phyloP scores from a whole-genome alignment of 2,329 filamentous ascomycete genomes.

The Curvularia lunata region DNA sequence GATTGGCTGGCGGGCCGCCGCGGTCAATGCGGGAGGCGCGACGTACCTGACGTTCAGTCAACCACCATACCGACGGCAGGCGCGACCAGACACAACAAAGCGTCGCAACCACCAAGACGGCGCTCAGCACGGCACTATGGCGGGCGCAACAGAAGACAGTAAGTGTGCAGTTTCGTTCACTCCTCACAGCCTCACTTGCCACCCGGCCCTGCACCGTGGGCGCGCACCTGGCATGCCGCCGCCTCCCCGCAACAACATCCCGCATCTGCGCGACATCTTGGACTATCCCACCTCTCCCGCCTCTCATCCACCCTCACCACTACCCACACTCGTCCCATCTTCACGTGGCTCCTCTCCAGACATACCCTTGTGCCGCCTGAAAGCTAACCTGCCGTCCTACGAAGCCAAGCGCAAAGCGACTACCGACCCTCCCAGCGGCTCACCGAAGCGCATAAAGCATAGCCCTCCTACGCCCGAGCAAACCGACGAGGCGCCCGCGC shows the following conservation, averaged over 20 bases:
- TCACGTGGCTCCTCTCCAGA: constrained; percentile 13
- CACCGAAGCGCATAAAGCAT: constrained; percentile 64
- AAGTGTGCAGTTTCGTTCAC: constrained; percentile 22
- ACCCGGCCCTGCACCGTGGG: neutral
- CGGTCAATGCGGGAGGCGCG: constrained; percentile 25
- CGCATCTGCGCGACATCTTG: constrained; percentile 23
- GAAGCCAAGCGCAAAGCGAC: constrained; percentile 75
- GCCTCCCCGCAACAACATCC: constrained; percentile 16
- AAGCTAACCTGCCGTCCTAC: constrained; percentile 23
- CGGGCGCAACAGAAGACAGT: constrained; percentile 47
- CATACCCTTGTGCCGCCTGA: constrained; percentile 16
- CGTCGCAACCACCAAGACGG: constrained; percentile 13
- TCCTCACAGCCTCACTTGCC: neutral
- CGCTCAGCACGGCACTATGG: constrained; percentile 36
- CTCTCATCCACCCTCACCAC: constrained; percentile 20
- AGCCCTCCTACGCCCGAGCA: constrained; percentile 46
- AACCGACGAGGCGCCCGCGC: constrained; percentile 40
- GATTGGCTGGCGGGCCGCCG: constrained; percentile 26
- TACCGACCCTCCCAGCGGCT: constrained; percentile 66
- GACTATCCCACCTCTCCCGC: constrained; percentile 33
- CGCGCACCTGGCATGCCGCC: constrained; percentile 10
- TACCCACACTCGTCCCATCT: constrained; percentile 8
- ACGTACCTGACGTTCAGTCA: constrained; percentile 24
- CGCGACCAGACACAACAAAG: constrained; percentile 17
- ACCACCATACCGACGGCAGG: constrained; percentile 14